Percentiles rank a stretch among this genome's conserved stretches.
phyloP scores from a whole-genome alignment of 2,329 filamentous ascomycete species.

The Penicillium brasilianum region DNA sequence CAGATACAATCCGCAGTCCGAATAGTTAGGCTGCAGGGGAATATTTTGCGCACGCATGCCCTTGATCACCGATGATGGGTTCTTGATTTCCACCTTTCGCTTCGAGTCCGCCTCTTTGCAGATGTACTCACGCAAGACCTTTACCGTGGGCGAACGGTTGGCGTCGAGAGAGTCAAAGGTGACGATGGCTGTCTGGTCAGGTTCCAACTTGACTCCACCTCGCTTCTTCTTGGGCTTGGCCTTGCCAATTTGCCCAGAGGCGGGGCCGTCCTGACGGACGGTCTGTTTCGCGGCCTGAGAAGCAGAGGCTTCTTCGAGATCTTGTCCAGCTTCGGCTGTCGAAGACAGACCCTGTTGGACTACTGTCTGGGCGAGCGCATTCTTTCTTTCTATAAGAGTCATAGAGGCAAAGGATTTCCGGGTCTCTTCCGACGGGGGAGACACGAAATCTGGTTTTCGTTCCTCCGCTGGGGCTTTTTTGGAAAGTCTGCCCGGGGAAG shows the following conservation, averaged over 20 bases:
- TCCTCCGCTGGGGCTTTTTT: background rate
- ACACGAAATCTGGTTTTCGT: background rate
- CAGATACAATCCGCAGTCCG: conserved; percentile 87
- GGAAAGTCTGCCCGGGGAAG: conserved; percentile 15
- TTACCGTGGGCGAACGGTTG: conserved; percentile 67
- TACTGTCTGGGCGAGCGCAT: conserved; percentile 33
- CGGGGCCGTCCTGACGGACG: background rate
- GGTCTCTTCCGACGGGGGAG: conserved; percentile 28
- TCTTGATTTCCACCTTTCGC: conserved; percentile 55
- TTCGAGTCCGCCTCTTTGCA: conserved; percentile 72
- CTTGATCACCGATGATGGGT: conserved; percentile 49
- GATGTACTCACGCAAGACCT: conserved; percentile 76
- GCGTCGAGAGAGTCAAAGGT: conserved; percentile 84
- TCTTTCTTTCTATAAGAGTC: conserved; percentile 14
- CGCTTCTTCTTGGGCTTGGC: conserved; percentile 35
- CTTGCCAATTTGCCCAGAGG: background rate
- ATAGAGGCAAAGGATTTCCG: conserved; percentile 37
- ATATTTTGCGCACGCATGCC: conserved; percentile 75
- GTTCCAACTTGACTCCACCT: conserved; percentile 50
- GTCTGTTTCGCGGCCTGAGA: background rate
- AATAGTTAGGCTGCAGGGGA: conserved; percentile 80
- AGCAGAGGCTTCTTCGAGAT: conserved; percentile 38
- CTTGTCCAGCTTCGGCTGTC: conserved; percentile 38
- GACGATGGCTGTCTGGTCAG: conserved; percentile 71
- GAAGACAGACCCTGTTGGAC: conserved; percentile 34